Conservation (phyloP, 2,329 filamentous ascomycete species). For the Pseudocercospora fijiensis region DNA sequence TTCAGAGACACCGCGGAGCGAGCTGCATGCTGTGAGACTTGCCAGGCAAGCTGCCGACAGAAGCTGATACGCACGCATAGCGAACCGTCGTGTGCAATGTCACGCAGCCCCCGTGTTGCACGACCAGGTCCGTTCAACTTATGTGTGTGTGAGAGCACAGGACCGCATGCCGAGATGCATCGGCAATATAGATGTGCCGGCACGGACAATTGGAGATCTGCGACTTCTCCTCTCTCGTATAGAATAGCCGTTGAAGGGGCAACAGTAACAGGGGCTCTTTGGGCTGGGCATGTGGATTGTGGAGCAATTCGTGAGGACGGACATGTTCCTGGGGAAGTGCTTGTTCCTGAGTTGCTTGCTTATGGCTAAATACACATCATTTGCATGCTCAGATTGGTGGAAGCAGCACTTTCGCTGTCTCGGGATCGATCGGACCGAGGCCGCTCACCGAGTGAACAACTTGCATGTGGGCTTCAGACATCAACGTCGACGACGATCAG, state of each 20-base stretch:
- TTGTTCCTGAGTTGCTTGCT: not conserved
- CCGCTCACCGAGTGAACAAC: not conserved
- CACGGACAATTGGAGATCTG: too few species aligned
- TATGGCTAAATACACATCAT: slow-evolving; percentile 1
- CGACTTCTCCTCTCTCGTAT: not conserved
- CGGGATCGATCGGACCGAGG: not conserved
- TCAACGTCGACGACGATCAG: not conserved
- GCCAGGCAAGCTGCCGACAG: slow-evolving; percentile 12
- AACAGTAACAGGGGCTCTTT: not conserved
- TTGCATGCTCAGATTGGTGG: not conserved
- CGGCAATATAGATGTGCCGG: too few species aligned
- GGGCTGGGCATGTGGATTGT: slow-evolving; percentile 1
- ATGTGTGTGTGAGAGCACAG: not conserved
- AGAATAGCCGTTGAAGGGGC: not conserved
- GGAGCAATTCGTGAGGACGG: not conserved
- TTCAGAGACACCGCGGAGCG: not conserved
- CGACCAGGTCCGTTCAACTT: not conserved
- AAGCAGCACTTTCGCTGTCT: not conserved
- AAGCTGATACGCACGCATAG: slow-evolving; percentile 14
- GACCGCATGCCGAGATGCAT: too few species aligned
- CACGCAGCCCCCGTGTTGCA: not conserved
- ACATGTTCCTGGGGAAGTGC: not conserved
- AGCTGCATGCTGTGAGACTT: slow-evolving; percentile 7
- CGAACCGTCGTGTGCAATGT: not conserved
- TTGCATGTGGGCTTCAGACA: not conserved